These are phyloP conservation scores for Zanthoxylum bungeanum DNA, from an alignment of 345 rosid genomes.

Conservation along the genomic window DNA sequence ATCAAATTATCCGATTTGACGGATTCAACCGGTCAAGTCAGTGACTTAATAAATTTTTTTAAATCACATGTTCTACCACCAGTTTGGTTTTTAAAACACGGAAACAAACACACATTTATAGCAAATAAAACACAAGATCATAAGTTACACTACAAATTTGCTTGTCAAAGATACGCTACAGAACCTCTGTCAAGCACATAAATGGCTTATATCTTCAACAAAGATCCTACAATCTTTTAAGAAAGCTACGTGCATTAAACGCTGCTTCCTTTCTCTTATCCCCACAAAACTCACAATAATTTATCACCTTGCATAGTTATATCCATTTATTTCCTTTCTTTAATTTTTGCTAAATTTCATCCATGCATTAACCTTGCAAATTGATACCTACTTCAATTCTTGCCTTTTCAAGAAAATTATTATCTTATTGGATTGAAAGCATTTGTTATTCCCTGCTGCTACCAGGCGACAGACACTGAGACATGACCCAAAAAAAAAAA, in stretches of 20 bases:
- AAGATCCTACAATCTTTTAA: constrained; percentile 28
- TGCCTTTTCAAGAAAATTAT: constrained; percentile 9
- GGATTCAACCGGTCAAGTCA: too few species aligned
- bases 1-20: too few species aligned
- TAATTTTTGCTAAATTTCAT: neutral
- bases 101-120: too few species aligned
- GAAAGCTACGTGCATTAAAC: constrained; percentile 38
- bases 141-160: neutral
- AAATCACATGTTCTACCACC: too few species aligned
- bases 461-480: constrained; percentile 17
- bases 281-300: constrained; percentile 12
- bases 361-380: constrained; percentile 12
- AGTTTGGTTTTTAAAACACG: too few species aligned
- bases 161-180: constrained; percentile 1
- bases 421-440: constrained; percentile 15
- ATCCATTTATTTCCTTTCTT: neutral
- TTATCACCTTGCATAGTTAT: constrained; percentile 11
- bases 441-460: constrained; percentile 8
- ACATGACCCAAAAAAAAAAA: constrained; percentile 6
- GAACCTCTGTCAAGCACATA: constrained; percentile 16
- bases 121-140: neutral
- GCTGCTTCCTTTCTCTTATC: too few species aligned
- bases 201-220: constrained; percentile 28
- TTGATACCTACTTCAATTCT: constrained; percentile 5
- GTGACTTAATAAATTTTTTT: too few species aligned